Evolutionary conservation across 768 basidiomycete genomes (phyloP), one percentile per base, ranked within the genome.

Genomic region (Paxillus ammoniavirescens): DNA sequence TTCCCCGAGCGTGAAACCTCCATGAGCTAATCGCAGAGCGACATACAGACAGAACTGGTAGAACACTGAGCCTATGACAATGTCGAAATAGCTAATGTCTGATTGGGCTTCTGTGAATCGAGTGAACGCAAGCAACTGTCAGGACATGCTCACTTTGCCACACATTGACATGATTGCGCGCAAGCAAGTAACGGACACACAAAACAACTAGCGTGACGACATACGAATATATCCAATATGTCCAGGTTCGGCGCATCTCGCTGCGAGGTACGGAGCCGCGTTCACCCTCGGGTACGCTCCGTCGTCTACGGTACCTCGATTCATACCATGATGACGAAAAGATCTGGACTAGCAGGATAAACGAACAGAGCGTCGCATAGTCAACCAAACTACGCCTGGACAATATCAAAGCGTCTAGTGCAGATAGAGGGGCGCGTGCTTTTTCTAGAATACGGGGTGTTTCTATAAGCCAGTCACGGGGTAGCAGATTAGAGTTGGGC

Each of bases 1-100:
- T 68, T 99, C 97, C 31, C 97, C 97, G 1, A 99, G 80, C 0
- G 95, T 98, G 72, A 98, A 95, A 10, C 91, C 91, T n/a, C 89
- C 82, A 62, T 97, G 89, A 4, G 94, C 95, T 42, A 99, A 78
- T 21, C 97, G 82, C 40, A 97, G 79, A 40, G 90, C 89, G 44
- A 89, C 77, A 69, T 98, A 99, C 43, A 98, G 75, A 47, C 92
- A 84, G 65, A 94, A 88, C 67, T 98, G 97, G 68, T 89, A 97
- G 72, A 95, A 93, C 41, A 89, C 65, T 2, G 92, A 84, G 35
- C 82, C 80, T 21, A 88, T 73, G 13, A 81, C 71, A 51, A 91
- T 77, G 62, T 98, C 95, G 52, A 90, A 82, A 56, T 81, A 77
- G 55, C 80, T 87, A 64, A 95, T 75, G 70, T 92, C 94, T 96